Conservation (phyloP, 768 basidiomycete species). For the Exidia glandulosa region DNA sequence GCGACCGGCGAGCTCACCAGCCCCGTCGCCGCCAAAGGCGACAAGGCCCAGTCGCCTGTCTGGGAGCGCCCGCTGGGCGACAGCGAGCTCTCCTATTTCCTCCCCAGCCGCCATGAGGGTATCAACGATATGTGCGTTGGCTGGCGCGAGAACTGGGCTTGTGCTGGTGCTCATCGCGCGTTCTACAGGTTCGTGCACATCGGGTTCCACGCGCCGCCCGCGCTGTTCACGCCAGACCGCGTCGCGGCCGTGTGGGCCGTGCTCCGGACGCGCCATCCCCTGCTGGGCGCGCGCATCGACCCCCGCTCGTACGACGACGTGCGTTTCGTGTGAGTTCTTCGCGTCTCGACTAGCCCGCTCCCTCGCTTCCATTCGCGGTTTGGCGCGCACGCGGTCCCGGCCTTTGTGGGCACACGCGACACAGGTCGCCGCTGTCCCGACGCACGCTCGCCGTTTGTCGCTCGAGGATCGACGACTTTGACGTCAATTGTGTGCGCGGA, state of each 20-base stretch:
- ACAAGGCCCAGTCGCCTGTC: background rate
- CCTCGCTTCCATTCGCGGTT: background rate
- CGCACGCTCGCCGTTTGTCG: too few relatives aligned
- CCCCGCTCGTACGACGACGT: constrained; percentile 45
- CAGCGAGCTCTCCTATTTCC: constrained; percentile 68
- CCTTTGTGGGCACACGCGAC: too few relatives aligned
- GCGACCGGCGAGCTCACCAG: background rate
- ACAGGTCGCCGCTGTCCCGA: background rate
- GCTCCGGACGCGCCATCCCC: constrained; percentile 55
- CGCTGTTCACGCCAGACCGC: constrained; percentile 33
- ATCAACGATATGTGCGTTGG: constrained; percentile 78
- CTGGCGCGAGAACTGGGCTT: background rate
- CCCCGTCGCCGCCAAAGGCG: background rate
- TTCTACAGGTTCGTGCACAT: constrained; percentile 65
- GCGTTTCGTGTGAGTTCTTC: constrained; percentile 46
- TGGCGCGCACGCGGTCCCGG: background rate
- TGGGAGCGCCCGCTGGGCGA: constrained; percentile 55
- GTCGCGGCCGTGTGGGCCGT: constrained; percentile 61
- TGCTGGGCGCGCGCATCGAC: constrained; percentile 53
- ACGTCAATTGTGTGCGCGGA: too few relatives aligned
- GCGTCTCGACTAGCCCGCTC: background rate
- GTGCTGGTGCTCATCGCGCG: too few relatives aligned
- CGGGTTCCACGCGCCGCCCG: constrained; percentile 42
- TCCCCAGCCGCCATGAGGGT: constrained; percentile 62
- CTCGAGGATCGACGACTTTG: too few relatives aligned